Base-by-base conservation (phyloP, 441 rosid species). In the Eruca vesicaria region DNA sequence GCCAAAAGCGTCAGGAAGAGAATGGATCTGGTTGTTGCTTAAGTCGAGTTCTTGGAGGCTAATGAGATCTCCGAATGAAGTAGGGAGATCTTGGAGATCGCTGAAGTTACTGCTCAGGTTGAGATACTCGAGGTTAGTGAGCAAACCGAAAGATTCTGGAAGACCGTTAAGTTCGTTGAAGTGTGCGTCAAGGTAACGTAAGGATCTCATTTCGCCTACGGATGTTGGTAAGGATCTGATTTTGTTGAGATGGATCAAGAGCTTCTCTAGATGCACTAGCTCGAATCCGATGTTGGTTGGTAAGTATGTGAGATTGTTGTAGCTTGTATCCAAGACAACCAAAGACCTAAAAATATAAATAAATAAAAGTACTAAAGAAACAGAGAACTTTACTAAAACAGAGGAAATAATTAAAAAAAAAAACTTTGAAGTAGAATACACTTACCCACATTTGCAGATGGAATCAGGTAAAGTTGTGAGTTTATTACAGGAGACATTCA, bases 21-120 rank as follows among this genome's bases (percentile, higher is more conserved):
- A 82, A 26, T 84, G 84, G 69, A 95, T 87, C 80, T 93, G 97
- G 81, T 95, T 95, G 86, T 93, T 91, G 76, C 99, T 91, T 61
- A 95, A 83, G 79, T 95, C 98, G 0, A 95, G 97, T 68, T 95
- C 98, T 81, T 79, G 90, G 41, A 95, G 99, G 78, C 86, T 91
- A 14, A 79, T 82, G 75, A 95, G 84, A 38, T 89, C 96, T 5
- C 97, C 99, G 1, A 95, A 73, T 5, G 94, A 82, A 32, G 84
- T 84, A 8, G 98, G 97, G 43, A 95, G 96, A n/a, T 86, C 93
- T 64, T 35, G 85, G 81, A 92, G 78, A 80, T 95, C 96, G 11
- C 83, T 82, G 86, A 95, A 95, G 81, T 95, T 95, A 59, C 86
- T 89, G 78, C 96, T 83, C 66, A 91, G 43, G 76, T 92, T 86